A percentile compares a stretch with the other conserved stretches of the same genome.
Evolutionary conservation across 495 filamentous ascomycete genomes (phyloP).

Genomic region (Penicillium steckii): DNA sequence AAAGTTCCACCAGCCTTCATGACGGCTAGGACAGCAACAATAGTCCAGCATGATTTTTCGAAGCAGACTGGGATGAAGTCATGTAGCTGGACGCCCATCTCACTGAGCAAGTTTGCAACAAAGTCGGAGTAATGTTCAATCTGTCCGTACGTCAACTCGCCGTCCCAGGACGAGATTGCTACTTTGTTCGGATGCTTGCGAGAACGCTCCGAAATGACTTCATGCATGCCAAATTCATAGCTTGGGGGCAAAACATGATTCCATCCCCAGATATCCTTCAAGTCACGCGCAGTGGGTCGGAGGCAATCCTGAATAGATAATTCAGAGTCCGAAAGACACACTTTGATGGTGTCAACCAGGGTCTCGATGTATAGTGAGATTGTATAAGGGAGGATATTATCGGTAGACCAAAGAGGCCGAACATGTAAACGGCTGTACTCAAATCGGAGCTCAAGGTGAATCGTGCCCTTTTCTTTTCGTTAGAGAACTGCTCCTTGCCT

Average conservation of each 20-base stretch:
- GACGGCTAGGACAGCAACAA: conserved; percentile 41
- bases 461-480: conserved; percentile 9
- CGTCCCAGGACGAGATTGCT: conserved; percentile 50
- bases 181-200: conserved; percentile 28
- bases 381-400: conserved; percentile 34
- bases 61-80: conserved; percentile 43
- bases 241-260: conserved; percentile 31
- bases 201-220: conserved; percentile 40
- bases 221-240: conserved; percentile 44
- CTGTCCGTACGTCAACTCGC: conserved; percentile 43
- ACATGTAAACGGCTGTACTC: conserved; percentile 22
- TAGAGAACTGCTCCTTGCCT: background rate
- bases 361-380: conserved; percentile 29
- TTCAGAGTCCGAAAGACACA: conserved; percentile 23
- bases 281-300: conserved; percentile 24
- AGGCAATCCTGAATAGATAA: conserved; percentile 25
- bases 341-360: conserved; percentile 29
- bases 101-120: conserved; percentile 25
- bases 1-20: conserved; percentile 44
- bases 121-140: conserved; percentile 37
- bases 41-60: conserved; percentile 49
- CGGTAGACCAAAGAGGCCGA: conserved; percentile 25
- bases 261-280: conserved; percentile 34
- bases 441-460: conserved; percentile 31
- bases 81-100: conserved; percentile 29